phyloP scores from a whole-genome alignment of 352 stramenopile species.

The Phytophthora hybrid region DNA sequence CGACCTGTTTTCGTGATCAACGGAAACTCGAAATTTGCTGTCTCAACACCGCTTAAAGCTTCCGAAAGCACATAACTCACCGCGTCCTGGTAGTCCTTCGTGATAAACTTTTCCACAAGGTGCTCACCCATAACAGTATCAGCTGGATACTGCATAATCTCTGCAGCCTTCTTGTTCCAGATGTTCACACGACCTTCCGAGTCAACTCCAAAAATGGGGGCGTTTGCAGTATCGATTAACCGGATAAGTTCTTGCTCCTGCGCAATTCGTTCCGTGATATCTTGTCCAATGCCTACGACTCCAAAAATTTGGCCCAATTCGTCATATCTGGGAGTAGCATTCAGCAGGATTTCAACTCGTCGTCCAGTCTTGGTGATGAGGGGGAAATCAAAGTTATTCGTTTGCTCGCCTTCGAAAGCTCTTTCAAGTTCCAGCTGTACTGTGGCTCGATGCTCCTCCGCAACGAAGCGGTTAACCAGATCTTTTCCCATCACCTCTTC shows the following conservation, averaged over 20 bases:
- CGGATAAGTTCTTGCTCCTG: slow-evolving; percentile 75
- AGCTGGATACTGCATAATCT: slow-evolving; percentile 66
- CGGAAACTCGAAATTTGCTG: slow-evolving; percentile 75
- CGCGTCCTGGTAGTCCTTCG: slow-evolving; percentile 61
- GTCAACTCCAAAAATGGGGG: slow-evolving; percentile 79
- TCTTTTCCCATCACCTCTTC: slow-evolving; percentile 83
- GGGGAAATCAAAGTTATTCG: slow-evolving; percentile 86
- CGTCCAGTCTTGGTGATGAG: slow-evolving; percentile 62
- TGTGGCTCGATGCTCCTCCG: slow-evolving; percentile 38
- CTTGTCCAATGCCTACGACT: slow-evolving; percentile 83
- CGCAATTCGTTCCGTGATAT: slow-evolving; percentile 67
- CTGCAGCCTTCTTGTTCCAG: slow-evolving; percentile 73
- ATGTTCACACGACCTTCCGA: slow-evolving; percentile 66
- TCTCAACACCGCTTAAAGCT: slow-evolving; percentile 64
- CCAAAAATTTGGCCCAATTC: slow-evolving; percentile 77
- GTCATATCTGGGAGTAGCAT: slow-evolving; percentile 75
- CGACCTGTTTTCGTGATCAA: slow-evolving; percentile 55
- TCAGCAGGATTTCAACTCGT: slow-evolving; percentile 63
- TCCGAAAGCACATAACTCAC: slow-evolving; percentile 62
- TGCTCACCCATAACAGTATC: slow-evolving; percentile 71
- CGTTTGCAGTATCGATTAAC: slow-evolving; percentile 79
- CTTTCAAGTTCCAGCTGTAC: slow-evolving; percentile 42
- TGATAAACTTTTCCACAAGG: slow-evolving; percentile 73
- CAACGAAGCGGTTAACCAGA: slow-evolving; percentile 69
- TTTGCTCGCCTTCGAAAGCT: slow-evolving; percentile 60